Conservation (phyloP, 345 rosid genomes). For the Xanthoceras sorbifolium region DNA sequence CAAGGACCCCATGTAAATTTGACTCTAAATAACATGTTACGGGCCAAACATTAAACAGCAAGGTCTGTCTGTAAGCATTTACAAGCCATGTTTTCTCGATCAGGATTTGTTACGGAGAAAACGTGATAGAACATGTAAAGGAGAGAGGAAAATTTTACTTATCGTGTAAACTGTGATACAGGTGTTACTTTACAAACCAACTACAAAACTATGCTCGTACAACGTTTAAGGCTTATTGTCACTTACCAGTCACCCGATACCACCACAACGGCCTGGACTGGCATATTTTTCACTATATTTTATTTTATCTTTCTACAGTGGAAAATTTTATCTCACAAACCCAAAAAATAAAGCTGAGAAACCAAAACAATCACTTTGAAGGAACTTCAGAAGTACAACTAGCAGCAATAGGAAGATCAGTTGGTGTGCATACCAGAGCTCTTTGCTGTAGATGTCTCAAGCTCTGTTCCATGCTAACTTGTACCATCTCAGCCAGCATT, state of each 20-base stretch:
- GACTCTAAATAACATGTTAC: background rate
- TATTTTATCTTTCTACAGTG: conserved; percentile 26
- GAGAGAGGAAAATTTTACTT: conserved; percentile 18
- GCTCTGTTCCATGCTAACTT: conserved; percentile 98
- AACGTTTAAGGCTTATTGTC: conserved; percentile 31
- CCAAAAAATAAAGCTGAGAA: background rate
- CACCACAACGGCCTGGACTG: conserved; percentile 75
- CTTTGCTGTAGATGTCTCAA: conserved; percentile 91
- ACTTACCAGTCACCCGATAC: conserved; percentile 76
- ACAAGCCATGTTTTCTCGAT: background rate
- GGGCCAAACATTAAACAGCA: background rate
- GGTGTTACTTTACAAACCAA: conserved; percentile 43
- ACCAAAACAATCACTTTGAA: conserved; percentile 37
- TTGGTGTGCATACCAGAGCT: conserved; percentile 74
- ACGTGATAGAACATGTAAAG: background rate
- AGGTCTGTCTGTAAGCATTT: background rate
- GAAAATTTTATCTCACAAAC: conserved; percentile 32
- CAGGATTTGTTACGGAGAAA: background rate
- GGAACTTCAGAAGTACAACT: conserved; percentile 56
- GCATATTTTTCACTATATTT: conserved; percentile 49
- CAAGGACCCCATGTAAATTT: background rate
- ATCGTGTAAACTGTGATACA: conserved; percentile 23
- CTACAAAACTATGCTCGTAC: conserved; percentile 26
- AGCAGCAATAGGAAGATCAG: conserved; percentile 57
- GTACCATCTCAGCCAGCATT: conserved; percentile 98